Conservation (phyloP, 805 yeast species). For the Ogataea thermomethanolica region DNA sequence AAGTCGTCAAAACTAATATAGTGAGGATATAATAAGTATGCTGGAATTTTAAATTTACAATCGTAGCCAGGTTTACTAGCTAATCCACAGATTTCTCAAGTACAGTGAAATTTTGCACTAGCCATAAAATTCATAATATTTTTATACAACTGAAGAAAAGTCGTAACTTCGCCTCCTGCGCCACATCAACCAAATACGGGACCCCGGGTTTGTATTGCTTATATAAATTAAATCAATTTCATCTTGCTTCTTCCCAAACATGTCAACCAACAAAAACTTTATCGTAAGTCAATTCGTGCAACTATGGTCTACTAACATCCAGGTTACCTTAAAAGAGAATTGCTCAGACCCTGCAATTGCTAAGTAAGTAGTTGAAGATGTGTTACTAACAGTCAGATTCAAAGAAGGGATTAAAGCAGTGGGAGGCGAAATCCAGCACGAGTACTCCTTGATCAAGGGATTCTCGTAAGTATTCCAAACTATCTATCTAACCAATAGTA, state of each 20-base stretch:
- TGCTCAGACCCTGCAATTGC: conserved; percentile 32
- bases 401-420: conserved; percentile 46
- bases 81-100: no score
- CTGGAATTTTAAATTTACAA: no score
- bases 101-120: no score
- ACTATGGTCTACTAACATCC: neutral
- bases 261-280: conserved; percentile 30
- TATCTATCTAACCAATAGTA: conserved; percentile 19
- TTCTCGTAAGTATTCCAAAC: conserved; percentile 38
- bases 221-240: neutral
- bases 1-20: no score
- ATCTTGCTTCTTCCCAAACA: conserved; percentile 1
- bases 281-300: conserved; percentile 25
- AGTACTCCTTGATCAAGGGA: conserved; percentile 64
- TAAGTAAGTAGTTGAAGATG: conserved; percentile 20
- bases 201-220: conserved; percentile 5
- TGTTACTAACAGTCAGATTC: conserved; percentile 28
- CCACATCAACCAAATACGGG: conserved; percentile 5
- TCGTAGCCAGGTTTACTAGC: no score
- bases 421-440: conserved; percentile 62
- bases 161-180: conserved; percentile 1
- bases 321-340: conserved; percentile 39
- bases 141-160: no score
- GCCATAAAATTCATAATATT: no score
- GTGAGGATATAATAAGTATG: no score